phyloP scores from a whole-genome alignment of 1,284 basidiomycete genomes.

The Cerrena zonata region DNA sequence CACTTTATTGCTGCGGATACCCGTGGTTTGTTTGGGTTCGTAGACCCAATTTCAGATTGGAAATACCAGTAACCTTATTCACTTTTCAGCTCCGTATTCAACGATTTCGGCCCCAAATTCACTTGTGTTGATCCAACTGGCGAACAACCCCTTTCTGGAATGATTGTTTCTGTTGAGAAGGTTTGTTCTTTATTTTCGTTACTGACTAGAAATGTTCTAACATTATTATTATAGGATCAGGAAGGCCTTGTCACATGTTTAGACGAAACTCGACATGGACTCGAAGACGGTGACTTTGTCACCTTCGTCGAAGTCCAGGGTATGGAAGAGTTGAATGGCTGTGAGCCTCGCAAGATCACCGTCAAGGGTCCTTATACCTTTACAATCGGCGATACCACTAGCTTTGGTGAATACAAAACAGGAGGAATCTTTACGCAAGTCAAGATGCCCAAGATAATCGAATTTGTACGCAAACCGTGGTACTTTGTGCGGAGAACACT shows the following conservation, averaged over 20 bases:
- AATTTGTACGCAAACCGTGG: conserved; percentile 65
- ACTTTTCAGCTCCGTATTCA: conserved; percentile 77
- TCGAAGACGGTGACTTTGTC: conserved; percentile 97
- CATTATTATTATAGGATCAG: conserved; percentile 47
- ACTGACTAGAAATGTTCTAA: conserved; percentile 1
- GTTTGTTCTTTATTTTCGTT: conserved; percentile 31
- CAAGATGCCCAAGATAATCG: conserved; percentile 95
- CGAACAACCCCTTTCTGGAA: conserved; percentile 88
- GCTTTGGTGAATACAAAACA: conserved; percentile 73
- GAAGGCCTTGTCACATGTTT: conserved; percentile 94
- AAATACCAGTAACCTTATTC: conserved; percentile 18
- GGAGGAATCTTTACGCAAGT: conserved; percentile 98
- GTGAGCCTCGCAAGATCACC: conserved; percentile 85
- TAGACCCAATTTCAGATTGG: no score
- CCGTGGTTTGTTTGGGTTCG: conserved; percentile 89
- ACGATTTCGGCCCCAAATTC: conserved; percentile 93
- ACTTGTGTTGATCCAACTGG: conserved; percentile 93
- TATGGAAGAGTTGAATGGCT: conserved; percentile 86
- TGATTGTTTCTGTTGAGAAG: conserved; percentile 89
- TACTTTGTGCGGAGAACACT: no score
- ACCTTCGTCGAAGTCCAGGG: conserved; percentile 97
- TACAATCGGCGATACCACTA: conserved; percentile 84
- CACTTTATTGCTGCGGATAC: conserved; percentile 92
- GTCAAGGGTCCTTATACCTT: conserved; percentile 98
- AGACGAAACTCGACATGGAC: conserved; percentile 94